A percentile compares a stretch with the other conserved stretches of the same genome.
Evolutionary conservation across 1,284 basidiomycete genomes (phyloP).

Genomic region (Sparassis latifolia): DNA sequence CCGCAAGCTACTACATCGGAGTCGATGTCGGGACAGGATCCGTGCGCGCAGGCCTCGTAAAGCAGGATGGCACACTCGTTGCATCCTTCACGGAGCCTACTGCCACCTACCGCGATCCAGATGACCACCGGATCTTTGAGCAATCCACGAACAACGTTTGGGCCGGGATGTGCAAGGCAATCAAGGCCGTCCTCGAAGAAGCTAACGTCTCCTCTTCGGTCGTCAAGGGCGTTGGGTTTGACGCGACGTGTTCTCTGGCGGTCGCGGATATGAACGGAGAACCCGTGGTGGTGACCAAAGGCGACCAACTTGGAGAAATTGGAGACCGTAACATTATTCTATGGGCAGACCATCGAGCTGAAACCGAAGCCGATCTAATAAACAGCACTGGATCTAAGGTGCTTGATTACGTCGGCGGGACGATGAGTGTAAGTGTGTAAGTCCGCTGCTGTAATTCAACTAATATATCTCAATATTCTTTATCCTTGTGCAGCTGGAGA

Average conservation of each 20-base stretch:
- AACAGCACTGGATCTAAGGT: slow-evolving; percentile 83
- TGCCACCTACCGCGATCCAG: slow-evolving; percentile 77
- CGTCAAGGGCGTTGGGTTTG: slow-evolving; percentile 91
- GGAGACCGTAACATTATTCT: slow-evolving; percentile 84
- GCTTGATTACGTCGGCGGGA: slow-evolving; percentile 92
- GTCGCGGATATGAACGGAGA: slow-evolving; percentile 74
- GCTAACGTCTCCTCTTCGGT: slow-evolving; percentile 55
- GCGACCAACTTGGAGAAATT: slow-evolving; percentile 49
- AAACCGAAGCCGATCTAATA: slow-evolving; percentile 86
- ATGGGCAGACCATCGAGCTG: slow-evolving; percentile 94
- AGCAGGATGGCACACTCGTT: slow-evolving; percentile 67
- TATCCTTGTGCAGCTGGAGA: slow-evolving; percentile 64
- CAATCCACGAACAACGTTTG: slow-evolving; percentile 89
- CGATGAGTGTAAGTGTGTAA: slow-evolving; percentile 75
- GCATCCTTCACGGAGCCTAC: slow-evolving; percentile 78
- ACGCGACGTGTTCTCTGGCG: slow-evolving; percentile 95
- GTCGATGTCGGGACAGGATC: slow-evolving; percentile 90
- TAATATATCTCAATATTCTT: neutral
- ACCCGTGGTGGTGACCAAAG: slow-evolving; percentile 79
- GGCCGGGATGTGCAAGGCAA: slow-evolving; percentile 67
- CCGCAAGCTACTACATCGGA: slow-evolving; percentile 50
- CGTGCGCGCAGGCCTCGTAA: slow-evolving; percentile 82
- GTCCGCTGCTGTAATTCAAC: slow-evolving; percentile 1
- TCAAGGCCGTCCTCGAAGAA: slow-evolving; percentile 61
- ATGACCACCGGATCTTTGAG: slow-evolving; percentile 92